Evolutionary conservation across 129 eudicot genomes (phyloP).

Genomic region (Saposhnikovia divaricata): DNA sequence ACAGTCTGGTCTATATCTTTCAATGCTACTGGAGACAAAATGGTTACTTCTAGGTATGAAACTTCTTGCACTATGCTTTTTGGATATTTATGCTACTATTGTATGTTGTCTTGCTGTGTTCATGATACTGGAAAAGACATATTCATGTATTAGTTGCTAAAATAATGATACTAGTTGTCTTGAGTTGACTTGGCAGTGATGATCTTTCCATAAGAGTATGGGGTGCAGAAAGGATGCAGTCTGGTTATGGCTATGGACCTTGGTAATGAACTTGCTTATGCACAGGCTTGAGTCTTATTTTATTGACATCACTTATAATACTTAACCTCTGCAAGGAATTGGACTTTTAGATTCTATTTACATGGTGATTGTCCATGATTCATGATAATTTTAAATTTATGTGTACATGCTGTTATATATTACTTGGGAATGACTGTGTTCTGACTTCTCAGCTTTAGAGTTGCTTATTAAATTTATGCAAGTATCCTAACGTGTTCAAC

Average conservation of each 20-base stretch:
- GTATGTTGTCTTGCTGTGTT: neutral
- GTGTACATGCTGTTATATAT: no score
- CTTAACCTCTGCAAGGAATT: no score
- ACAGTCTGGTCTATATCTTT: slow-evolving; percentile 87
- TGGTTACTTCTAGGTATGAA: slow-evolving; percentile 89
- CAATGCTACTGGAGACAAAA: slow-evolving; percentile 70
- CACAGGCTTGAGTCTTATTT: slow-evolving; percentile 2
- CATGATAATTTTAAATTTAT: no score
- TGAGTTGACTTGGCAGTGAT: slow-evolving; percentile 44
- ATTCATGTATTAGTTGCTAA: neutral
- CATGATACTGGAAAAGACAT: neutral
- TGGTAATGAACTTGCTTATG: slow-evolving; percentile 47
- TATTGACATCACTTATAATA: neutral
- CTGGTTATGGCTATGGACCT: slow-evolving; percentile 44
- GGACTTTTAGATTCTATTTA: no score
- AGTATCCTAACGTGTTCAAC: no score
- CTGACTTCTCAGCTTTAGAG: no score
- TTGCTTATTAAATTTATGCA: no score
- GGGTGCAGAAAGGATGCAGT: slow-evolving; percentile 56
- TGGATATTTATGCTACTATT: neutral
- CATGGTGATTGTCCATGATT: no score
- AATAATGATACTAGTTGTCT: neutral
- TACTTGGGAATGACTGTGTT: no score
- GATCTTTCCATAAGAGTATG: slow-evolving; percentile 85
- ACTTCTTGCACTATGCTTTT: neutral